Evolutionary conservation across 1,284 basidiomycete genomes (phyloP).

Genomic region (Porodaedalea pini): DNA sequence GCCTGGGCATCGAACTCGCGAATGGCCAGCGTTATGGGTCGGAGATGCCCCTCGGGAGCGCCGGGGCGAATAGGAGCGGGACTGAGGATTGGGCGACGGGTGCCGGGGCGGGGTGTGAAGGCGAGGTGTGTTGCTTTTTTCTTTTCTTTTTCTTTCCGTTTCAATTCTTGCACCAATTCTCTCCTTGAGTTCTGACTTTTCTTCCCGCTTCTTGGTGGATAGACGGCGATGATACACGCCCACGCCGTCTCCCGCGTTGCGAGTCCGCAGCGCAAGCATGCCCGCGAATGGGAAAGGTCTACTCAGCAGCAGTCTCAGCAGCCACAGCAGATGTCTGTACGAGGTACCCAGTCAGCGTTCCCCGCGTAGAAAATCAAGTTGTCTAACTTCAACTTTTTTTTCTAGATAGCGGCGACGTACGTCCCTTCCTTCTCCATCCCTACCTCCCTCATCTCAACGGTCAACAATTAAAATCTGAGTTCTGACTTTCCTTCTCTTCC

Average conservation of each 20-base stretch:
- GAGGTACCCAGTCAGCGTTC: neutral
- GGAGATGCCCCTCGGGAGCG: neutral
- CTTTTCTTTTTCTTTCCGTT: neutral
- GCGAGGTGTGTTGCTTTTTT: neutral
- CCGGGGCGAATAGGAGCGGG: neutral
- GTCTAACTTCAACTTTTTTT: neutral
- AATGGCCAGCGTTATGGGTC: neutral
- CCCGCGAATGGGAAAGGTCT: slow-evolving; percentile 12
- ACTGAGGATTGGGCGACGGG: neutral
- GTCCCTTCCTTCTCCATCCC: neutral
- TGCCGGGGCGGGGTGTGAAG: neutral
- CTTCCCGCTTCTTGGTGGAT: neutral
- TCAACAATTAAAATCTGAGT: neutral
- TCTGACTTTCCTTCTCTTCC: neutral
- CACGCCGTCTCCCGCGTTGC: neutral
- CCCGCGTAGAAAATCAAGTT: neutral
- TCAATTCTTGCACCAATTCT: neutral
- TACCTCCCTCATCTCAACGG: neutral
- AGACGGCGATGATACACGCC: neutral
- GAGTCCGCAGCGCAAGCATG: slow-evolving; percentile 14
- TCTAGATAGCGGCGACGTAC: slow-evolving; percentile 9
- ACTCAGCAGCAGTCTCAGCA: neutral
- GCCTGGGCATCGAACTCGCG: slow-evolving; percentile 2
- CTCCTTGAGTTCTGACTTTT: neutral
- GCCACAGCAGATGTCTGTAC: neutral